Percentiles rank a stretch among this genome's conserved stretches.
Evolutionary conservation across 768 basidiomycete genomes (phyloP).

Genomic region (Trametes elegans): DNA sequence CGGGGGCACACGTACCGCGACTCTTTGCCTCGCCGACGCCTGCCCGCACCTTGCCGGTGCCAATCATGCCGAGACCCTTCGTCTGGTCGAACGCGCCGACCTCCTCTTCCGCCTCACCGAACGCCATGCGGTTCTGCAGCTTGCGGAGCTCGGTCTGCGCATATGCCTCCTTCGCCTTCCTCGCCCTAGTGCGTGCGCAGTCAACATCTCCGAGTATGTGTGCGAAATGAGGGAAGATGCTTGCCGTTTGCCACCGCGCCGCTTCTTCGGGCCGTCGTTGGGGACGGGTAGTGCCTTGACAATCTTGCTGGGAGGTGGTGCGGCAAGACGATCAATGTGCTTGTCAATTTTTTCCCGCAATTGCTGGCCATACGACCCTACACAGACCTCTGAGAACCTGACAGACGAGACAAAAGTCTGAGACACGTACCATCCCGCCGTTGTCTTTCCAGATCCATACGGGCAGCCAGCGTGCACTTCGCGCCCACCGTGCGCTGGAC

Average conservation of each 20-base stretch:
- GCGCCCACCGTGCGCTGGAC: slow-evolving; percentile 93
- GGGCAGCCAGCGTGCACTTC: slow-evolving; percentile 83
- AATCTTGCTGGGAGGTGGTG: slow-evolving; percentile 92
- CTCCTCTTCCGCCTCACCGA: slow-evolving; percentile 94
- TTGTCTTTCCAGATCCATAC: slow-evolving; percentile 91
- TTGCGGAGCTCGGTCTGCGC: slow-evolving; percentile 96
- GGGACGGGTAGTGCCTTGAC: slow-evolving; percentile 92
- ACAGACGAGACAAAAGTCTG: neutral
- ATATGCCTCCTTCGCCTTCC: slow-evolving; percentile 98
- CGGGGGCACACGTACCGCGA: slow-evolving; percentile 57
- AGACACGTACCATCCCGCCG: slow-evolving; percentile 66
- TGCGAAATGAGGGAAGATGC: slow-evolving; percentile 20
- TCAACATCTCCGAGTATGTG: neutral
- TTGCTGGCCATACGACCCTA: slow-evolving; percentile 77
- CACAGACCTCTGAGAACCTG: neutral
- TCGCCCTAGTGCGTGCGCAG: slow-evolving; percentile 54
- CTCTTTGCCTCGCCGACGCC: slow-evolving; percentile 86
- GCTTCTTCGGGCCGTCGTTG: slow-evolving; percentile 93
- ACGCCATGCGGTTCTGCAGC: slow-evolving; percentile 94
- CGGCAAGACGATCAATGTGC: slow-evolving; percentile 86
- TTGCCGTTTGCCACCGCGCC: slow-evolving; percentile 91
- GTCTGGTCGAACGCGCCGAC: slow-evolving; percentile 96
- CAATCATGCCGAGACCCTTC: slow-evolving; percentile 98
- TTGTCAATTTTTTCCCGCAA: slow-evolving; percentile 89
- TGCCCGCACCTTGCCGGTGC: slow-evolving; percentile 89